A percentile compares a stretch with the other conserved stretches of the same genome.
Conservation (phyloP, 1,139 yeast species). For the Arxiozyma slooffiae region DNA sequence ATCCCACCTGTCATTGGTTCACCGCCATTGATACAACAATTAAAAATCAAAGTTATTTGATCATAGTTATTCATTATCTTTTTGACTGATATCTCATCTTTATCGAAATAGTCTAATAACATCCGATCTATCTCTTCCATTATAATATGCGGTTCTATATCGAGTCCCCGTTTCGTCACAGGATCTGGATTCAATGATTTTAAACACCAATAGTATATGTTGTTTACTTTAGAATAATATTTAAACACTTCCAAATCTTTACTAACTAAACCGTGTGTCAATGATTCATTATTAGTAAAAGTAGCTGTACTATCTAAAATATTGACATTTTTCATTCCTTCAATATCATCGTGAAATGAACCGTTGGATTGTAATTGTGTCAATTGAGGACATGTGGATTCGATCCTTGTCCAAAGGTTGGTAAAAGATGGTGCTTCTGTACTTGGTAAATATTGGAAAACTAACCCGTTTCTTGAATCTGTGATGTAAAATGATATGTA, state of each 20-base stretch:
- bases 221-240: conserved; percentile 15
- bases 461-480: conserved; percentile 18
- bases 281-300: neutral
- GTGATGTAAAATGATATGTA: conserved; percentile 25
- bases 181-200: conserved; percentile 3
- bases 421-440: conserved; percentile 23
- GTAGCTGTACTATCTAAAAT: too few relatives aligned
- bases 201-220: conserved; percentile 23
- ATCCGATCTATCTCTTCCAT: conserved; percentile 19
- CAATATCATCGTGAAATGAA: neutral
- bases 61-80: conserved; percentile 27
- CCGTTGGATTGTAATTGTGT: neutral
- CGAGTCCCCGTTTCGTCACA: neutral
- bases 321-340: too few relatives aligned
- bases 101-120: conserved; percentile 26
- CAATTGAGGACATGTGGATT: conserved; percentile 16
- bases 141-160: conserved; percentile 16
- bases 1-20: conserved; percentile 63
- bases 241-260: conserved; percentile 19
- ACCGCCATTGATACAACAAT: conserved; percentile 60
- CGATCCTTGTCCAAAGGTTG: conserved; percentile 18
- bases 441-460: conserved; percentile 25
- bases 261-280: conserved; percentile 14
- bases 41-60: conserved; percentile 22
- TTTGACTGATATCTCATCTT: conserved; percentile 18